A percentile compares a stretch with the other conserved stretches of the same genome.
phyloP scores from a whole-genome alignment of 768 basidiomycete genomes.

The Tulasnella sp. region DNA sequence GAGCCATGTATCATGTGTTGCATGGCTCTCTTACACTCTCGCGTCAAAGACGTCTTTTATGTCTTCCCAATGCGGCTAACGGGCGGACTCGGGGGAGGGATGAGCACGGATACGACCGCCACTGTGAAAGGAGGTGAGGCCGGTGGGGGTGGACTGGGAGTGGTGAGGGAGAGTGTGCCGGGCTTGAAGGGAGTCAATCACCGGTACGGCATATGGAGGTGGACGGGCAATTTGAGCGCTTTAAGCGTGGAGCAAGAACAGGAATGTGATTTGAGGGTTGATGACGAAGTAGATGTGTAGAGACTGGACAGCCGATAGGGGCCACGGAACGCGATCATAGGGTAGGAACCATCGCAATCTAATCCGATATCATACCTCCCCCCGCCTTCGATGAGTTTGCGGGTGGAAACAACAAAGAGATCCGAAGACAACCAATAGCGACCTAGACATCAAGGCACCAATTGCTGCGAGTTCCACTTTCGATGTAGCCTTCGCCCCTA shows the following conservation, averaged over 20 bases:
- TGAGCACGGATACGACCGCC: too few relatives aligned
- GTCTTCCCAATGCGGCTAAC: slow-evolving; percentile 61
- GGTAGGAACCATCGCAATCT: too few relatives aligned
- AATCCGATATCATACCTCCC: too few relatives aligned
- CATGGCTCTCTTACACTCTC: slow-evolving; percentile 90
- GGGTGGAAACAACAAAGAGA: too few relatives aligned
- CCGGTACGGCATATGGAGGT: slow-evolving; percentile 60
- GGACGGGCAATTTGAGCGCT: slow-evolving; percentile 29
- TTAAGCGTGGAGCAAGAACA: background rate
- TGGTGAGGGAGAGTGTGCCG: slow-evolving; percentile 40
- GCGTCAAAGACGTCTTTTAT: slow-evolving; percentile 70
- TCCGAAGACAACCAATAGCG: too few relatives aligned
- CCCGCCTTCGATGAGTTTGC: too few relatives aligned
- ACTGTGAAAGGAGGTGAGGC: too few relatives aligned
- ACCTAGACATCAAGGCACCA: too few relatives aligned
- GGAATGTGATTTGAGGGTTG: background rate
- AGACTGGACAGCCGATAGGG: too few relatives aligned
- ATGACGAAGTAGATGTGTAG: background rate
- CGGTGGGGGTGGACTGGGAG: background rate
- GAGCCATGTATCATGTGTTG: slow-evolving; percentile 98
- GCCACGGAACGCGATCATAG: too few relatives aligned
- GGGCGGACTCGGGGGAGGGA: slow-evolving; percentile 72
- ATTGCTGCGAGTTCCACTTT: too few relatives aligned
- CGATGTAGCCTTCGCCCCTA: too few relatives aligned
- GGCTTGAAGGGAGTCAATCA: slow-evolving; percentile 82